These are phyloP conservation scores for Amanita subjunquillea DNA, from an alignment of 768 basidiomycete genomes.

Conservation along the genomic window DNA sequence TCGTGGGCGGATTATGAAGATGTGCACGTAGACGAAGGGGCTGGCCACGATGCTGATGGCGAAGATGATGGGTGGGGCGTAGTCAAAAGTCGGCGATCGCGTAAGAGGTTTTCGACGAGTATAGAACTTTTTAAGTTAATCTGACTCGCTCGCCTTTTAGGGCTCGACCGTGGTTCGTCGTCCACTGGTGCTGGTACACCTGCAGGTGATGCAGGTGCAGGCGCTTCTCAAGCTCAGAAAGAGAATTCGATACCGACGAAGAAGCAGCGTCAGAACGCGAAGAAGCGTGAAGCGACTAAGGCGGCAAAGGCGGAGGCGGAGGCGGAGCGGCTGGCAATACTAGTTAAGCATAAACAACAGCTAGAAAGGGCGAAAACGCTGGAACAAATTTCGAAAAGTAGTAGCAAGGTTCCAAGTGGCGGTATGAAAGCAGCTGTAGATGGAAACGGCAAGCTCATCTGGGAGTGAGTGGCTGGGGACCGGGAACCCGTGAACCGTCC, in stretches of 20 bases:
- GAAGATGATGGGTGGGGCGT: conserved; percentile 80
- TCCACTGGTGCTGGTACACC: conserved; percentile 2
- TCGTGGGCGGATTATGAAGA: conserved; percentile 77
- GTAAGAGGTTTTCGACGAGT: conserved; percentile 18
- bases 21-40: conserved; percentile 29
- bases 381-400: conserved; percentile 30
- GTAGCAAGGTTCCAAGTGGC: conserved; percentile 31
- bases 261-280: conserved; percentile 60
- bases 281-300: conserved; percentile 47
- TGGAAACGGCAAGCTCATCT: conserved; percentile 46
- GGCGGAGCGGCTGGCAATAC: conserved; percentile 32
- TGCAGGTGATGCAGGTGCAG: conserved; percentile 3
- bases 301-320: conserved; percentile 47
- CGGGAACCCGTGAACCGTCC: not conserved
- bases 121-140: not conserved
- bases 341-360: conserved; percentile 52
- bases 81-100: conserved; percentile 45
- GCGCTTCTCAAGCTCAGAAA: conserved; percentile 11
- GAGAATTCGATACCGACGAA: conserved; percentile 46
- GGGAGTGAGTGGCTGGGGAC: conserved; percentile 28
- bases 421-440: conserved; percentile 58
- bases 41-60: conserved; percentile 49
- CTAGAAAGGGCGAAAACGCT: conserved; percentile 43
- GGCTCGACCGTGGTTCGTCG: conserved; percentile 8
- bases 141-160: conserved; percentile 2